Evolutionary conservation across 495 filamentous ascomycete species (phyloP).

Genomic region (Thermothielavioides terrestris): DNA sequence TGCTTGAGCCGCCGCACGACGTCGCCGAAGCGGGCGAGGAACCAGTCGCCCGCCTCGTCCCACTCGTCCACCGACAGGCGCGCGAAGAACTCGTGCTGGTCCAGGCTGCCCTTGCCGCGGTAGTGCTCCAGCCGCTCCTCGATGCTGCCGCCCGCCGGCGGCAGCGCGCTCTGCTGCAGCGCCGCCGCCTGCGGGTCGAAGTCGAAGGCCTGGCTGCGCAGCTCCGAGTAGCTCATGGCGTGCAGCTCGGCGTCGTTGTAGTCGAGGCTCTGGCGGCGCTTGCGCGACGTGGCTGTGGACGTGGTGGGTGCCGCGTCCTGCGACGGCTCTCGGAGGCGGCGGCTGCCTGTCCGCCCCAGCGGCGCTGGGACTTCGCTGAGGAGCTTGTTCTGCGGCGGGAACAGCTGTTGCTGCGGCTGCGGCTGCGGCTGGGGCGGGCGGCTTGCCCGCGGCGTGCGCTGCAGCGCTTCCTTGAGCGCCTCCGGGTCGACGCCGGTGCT

Average conservation of each 20-base stretch:
- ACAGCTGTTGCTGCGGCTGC: neutral
- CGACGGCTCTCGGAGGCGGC: slow-evolving; percentile 21
- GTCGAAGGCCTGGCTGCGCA: slow-evolving; percentile 49
- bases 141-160: slow-evolving; percentile 17
- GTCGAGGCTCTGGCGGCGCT: slow-evolving; percentile 39
- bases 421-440: slow-evolving; percentile 7
- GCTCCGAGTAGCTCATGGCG: slow-evolving; percentile 44
- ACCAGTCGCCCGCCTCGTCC: slow-evolving; percentile 76
- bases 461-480: slow-evolving; percentile 15
- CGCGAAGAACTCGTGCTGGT: slow-evolving; percentile 55
- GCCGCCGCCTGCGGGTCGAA: slow-evolving; percentile 38
- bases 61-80: slow-evolving; percentile 61
- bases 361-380: slow-evolving; percentile 4
- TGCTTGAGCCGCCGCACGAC: slow-evolving; percentile 56
- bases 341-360: slow-evolving; percentile 26
- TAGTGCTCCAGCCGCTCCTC: slow-evolving; percentile 39
- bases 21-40: slow-evolving; percentile 58
- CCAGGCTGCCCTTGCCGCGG: slow-evolving; percentile 27
- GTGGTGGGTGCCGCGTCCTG: neutral
- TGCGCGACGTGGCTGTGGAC: slow-evolving; percentile 15
- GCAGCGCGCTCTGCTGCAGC: slow-evolving; percentile 14
- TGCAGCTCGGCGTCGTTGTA: slow-evolving; percentile 46
- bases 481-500: slow-evolving; percentile 16
- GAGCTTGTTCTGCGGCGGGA: slow-evolving; percentile 3
- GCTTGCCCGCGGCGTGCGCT: slow-evolving; percentile 19